Evolutionary conservation across 2,329 filamentous ascomycete species (phyloP).

Genomic region (Aspergillus tubingensis): DNA sequence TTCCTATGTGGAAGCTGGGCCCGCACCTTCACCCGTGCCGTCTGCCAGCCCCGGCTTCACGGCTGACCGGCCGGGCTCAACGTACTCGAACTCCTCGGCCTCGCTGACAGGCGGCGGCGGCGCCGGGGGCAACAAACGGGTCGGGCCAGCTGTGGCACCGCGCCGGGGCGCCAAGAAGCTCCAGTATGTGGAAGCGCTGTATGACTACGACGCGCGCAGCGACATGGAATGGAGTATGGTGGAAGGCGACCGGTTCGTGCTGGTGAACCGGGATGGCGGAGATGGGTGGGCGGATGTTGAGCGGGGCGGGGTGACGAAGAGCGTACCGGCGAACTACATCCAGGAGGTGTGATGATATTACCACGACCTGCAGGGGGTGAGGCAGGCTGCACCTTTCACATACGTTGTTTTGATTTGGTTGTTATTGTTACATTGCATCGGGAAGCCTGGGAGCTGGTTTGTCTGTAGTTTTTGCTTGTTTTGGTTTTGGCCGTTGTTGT

Average conservation of each 20-base stretch:
- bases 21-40: constrained; percentile 48
- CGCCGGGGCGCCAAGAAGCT: constrained; percentile 89
- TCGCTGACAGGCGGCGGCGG: constrained; percentile 55
- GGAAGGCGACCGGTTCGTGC: constrained; percentile 88
- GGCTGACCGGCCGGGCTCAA: constrained; percentile 66
- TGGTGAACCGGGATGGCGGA: constrained; percentile 82
- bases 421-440: background rate
- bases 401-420: background rate
- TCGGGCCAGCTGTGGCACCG: constrained; percentile 88
- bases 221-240: constrained; percentile 86
- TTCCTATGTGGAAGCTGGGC: constrained; percentile 73
- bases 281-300: constrained; percentile 98
- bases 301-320: constrained; percentile 80
- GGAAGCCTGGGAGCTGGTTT: background rate
- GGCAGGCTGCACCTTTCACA: background rate
- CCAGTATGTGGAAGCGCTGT: constrained; percentile 88
- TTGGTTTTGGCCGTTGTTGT: background rate
- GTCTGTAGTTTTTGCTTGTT: background rate
- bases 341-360: constrained; percentile 61
- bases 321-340: constrained; percentile 92
- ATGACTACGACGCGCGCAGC: constrained; percentile 84
- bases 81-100: constrained; percentile 75
- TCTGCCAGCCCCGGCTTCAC: constrained; percentile 31
- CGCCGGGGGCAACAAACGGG: constrained; percentile 63
- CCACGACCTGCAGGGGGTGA: background rate